Percentiles rank a stretch among this genome's conserved stretches.
phyloP scores from a whole-genome alignment of 1,284 basidiomycete genomes.

The Heterobasidion occidentale region DNA sequence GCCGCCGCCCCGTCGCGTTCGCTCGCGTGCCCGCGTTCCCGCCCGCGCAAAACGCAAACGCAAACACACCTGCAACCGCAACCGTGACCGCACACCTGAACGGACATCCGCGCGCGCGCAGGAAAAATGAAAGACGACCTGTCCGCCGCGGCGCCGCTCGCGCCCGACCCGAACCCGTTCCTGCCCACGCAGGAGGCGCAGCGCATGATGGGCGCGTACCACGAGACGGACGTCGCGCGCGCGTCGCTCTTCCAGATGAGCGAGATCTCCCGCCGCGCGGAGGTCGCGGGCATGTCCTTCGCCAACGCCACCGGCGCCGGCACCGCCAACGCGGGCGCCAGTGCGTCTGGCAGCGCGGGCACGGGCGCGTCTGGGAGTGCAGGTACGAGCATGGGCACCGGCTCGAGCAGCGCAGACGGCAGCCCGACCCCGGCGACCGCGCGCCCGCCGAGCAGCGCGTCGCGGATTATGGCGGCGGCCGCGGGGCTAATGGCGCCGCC shows the following conservation, averaged over 20 bases:
- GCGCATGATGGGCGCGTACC: conserved; percentile 46
- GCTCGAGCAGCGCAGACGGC: conserved; percentile 7
- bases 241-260: conserved; percentile 67
- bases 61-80: too few relatives aligned
- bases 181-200: conserved; percentile 52
- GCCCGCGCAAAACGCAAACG: too few relatives aligned
- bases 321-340: conserved; percentile 7
- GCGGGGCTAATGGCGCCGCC: conserved; percentile 19
- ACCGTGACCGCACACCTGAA: too few relatives aligned
- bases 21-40: too few relatives aligned
- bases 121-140: conserved; percentile 18
- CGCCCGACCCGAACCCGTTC: conserved; percentile 38
- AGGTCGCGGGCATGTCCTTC: conserved; percentile 34
- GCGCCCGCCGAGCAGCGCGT: conserved; percentile 19
- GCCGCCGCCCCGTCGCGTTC: too few relatives aligned
- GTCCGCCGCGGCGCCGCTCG: conserved; percentile 2
- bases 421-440: conserved; percentile 5
- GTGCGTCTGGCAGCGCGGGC: neutral
- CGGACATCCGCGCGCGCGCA: conserved; percentile 3
- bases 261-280: conserved; percentile 59
- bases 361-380: conserved; percentile 7
- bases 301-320: conserved; percentile 11
- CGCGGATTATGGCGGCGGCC: conserved; percentile 24
- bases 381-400: conserved; percentile 3
- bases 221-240: conserved; percentile 48